Evolutionary conservation across 352 stramenopile genomes (phyloP), one percentile per base, ranked within the genome.

Genomic region (Phytophthora kernoviae): DNA sequence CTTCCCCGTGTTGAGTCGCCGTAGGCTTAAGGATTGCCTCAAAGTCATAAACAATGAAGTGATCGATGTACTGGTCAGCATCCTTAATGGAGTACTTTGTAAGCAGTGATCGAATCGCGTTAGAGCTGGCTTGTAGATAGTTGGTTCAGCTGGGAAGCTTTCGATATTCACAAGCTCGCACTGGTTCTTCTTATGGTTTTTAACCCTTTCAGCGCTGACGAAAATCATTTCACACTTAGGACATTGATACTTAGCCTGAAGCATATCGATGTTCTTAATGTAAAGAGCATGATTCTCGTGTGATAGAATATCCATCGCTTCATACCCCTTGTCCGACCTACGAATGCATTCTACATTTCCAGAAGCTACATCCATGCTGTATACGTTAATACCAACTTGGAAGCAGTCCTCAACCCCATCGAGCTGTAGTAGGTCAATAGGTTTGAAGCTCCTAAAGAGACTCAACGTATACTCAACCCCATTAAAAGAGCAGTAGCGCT

Each of bases 361-460:
- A 15, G 34, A n/a, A 41, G 17, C 34, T 41, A 41, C 34, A 41
- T 41, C 34, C 34, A 41, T 41, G 0, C 2, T 41, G 2, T 41
- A 41, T 17, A 41, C 34, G 34, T 41, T 41, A 41, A 41, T 41
- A 41, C 34, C 34, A 15, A 41, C 8, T 33, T 50, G 21, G 20
- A 21, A 50, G 43, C 43, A 50, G 20, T 39, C 43, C 24, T 36
- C 43, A 39, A 50, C 5, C 17, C 37, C 43, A 21, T 50, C 43
- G 43, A 41, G 33, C 20, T 54, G 46, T 44, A 54, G 46, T 2
- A 54, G 17, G 18, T 54, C 46, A 43, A 44, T 54, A 0, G 46
- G 46, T 17, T 54, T 54, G 15, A 54, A 44, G 12, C 46, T 54
- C 1, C 46, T 7, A 22, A 54, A 54, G 1, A 54, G 30, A 22